Base-by-base conservation (phyloP, 2,329 filamentous ascomycete species). In the Paraphoma sp. region DNA sequence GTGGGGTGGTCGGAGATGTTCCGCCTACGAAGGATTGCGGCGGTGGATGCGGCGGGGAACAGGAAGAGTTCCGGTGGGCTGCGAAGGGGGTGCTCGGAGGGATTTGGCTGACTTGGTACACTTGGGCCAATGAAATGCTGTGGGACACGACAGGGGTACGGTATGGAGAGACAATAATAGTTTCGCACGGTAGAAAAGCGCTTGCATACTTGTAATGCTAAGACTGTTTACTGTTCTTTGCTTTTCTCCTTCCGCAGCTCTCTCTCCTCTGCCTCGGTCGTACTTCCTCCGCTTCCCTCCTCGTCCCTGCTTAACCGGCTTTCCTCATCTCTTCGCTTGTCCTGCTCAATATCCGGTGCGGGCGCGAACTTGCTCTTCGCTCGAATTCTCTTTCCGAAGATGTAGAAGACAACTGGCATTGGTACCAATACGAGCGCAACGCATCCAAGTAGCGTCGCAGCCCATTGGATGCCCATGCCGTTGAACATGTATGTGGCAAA, bases 401-500 rank as follows among this genome's bases (percentile, higher is more conserved):
- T 53, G 48, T 80, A 81, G 60, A 82, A 82, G 6, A 77, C 48
- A 14, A 81, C 57, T 0, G 79, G 80, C 67, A 82, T 74, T 2
- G 80, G 80, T 0, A 81, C 76, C 6, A 80, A 67, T 0, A 78
- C 49, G 1, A 76, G 60, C 0, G 79, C 79, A 1, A 83, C 70
- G 48, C 74, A 79, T 0, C 81, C 81, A 1, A 83, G 71, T 11
- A 82, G 57, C 23, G 79, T 81, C 45, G 71, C 65, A 1, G 79
- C 79, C 77, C 79, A 83, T 51, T 83, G 67, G 7, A 84, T 78
- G 7, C 82, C 82, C 71, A 84, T 80, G 28, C 79, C 79, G 7
- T 84, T 56, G 61, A 84, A 84, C 83, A 86, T 85, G 61, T 85
- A 82, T 0, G 78, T 81, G 0, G 82, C 81, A 64, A 86, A 86